phyloP scores from a whole-genome alignment of 2,329 filamentous ascomycete species.

The Chaetomiaceae sp. region DNA sequence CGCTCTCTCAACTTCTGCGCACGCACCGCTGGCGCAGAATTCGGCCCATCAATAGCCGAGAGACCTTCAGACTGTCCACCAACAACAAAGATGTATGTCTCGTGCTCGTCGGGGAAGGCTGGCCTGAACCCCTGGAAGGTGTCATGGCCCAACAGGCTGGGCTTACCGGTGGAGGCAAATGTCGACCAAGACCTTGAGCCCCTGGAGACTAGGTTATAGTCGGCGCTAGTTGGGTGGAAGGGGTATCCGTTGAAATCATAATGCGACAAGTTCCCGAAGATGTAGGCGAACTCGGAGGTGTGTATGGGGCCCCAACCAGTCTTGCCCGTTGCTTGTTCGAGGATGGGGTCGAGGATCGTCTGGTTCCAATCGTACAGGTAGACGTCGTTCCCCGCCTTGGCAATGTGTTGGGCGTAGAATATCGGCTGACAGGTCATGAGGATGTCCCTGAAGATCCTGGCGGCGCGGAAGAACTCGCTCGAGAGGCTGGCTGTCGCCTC shows the following conservation, averaged over 20 bases:
- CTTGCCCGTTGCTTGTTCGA: neutral
- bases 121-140: constrained; percentile 1
- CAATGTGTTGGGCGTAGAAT: neutral
- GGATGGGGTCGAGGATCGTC: constrained; percentile 3
- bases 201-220: neutral
- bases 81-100: neutral
- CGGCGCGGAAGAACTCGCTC: constrained; percentile 22
- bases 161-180: neutral
- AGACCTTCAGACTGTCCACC: constrained; percentile 3
- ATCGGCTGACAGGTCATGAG: constrained; percentile 20
- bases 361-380: constrained; percentile 11
- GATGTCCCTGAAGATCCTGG: constrained; percentile 23
- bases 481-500: constrained; percentile 13
- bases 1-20: constrained; percentile 4
- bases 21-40: neutral
- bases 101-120: neutral
- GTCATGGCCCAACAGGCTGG: neutral
- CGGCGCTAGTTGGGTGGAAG: neutral
- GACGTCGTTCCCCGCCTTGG: constrained; percentile 1
- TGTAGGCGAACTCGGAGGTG: constrained; percentile 8
- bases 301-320: constrained; percentile 2
- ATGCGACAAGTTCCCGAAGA: constrained; percentile 1
- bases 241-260: neutral
- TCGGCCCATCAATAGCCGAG: neutral
- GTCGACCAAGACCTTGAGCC: neutral